A percentile compares a stretch with the other conserved stretches of the same genome.
phyloP scores from a whole-genome alignment of 768 basidiomycete species.

The Termitomyces sp. region DNA sequence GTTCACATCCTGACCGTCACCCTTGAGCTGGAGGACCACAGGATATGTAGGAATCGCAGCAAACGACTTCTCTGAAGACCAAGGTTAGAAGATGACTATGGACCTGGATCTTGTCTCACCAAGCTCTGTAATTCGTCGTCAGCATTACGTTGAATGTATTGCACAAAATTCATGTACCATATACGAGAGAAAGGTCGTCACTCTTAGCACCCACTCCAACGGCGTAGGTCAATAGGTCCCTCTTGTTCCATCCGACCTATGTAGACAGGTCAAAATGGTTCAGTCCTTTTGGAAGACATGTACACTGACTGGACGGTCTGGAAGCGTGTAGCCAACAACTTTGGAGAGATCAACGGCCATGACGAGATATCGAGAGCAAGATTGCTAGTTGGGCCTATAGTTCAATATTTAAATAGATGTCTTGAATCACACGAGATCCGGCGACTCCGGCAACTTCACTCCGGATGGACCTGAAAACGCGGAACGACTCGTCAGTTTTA shows the following conservation, averaged over 20 bases:
- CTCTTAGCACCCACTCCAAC: slow-evolving; percentile 78
- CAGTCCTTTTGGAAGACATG: not conserved
- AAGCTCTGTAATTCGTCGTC: slow-evolving; percentile 36
- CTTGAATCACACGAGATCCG: slow-evolving; percentile 1
- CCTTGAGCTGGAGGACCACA: slow-evolving; percentile 72
- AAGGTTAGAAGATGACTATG: not conserved
- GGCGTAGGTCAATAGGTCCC: slow-evolving; percentile 76
- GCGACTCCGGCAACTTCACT: not conserved
- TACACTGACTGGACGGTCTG: slow-evolving; percentile 25
- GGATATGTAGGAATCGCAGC: slow-evolving; percentile 83
- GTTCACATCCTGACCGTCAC: slow-evolving; percentile 60
- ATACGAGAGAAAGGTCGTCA: slow-evolving; percentile 63
- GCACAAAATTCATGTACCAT: slow-evolving; percentile 40
- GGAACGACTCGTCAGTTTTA: too few relatives aligned
- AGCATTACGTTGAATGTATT: not conserved
- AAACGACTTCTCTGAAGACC: slow-evolving; percentile 48
- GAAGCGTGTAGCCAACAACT: slow-evolving; percentile 52
- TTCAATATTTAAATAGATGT: not conserved
- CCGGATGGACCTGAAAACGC: too few relatives aligned
- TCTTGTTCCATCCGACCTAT: slow-evolving; percentile 80
- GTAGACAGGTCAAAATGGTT: not conserved
- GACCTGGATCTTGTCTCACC: slow-evolving; percentile 27
- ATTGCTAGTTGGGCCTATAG: not conserved
- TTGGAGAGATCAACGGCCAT: slow-evolving; percentile 59
- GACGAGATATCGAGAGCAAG: slow-evolving; percentile 1